phyloP scores from a whole-genome alignment of 805 yeast genomes.

The Wickerhamomyces chaumierensis region DNA sequence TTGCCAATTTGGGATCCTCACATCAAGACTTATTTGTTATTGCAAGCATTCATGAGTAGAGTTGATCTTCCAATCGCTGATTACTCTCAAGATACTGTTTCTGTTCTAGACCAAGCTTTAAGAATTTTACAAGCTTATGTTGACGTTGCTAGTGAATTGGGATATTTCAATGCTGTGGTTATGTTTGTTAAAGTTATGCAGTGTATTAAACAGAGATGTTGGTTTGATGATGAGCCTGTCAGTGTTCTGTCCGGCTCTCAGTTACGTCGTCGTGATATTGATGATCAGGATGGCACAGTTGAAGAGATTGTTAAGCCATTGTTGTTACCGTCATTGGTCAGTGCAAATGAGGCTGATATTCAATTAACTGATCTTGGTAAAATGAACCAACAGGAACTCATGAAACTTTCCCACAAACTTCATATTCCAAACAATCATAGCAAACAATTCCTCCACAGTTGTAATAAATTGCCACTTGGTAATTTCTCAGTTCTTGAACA shows the following conservation, averaged over 20 bases:
- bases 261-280: constrained; percentile 10
- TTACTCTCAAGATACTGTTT: constrained; percentile 84
- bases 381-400: constrained; percentile 20
- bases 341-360: neutral
- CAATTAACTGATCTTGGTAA: constrained; percentile 10
- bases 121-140: constrained; percentile 90
- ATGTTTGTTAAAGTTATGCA: constrained; percentile 64
- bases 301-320: constrained; percentile 2
- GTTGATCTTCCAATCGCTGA: constrained; percentile 89
- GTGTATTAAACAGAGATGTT: constrained; percentile 76
- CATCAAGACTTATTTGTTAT: constrained; percentile 66
- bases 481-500: too few relatives aligned
- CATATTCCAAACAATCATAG: too few relatives aligned
- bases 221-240: constrained; percentile 74
- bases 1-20: constrained; percentile 68
- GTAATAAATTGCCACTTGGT: too few relatives aligned
- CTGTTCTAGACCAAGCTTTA: constrained; percentile 87
- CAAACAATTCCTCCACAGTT: too few relatives aligned
- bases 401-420: constrained; percentile 29
- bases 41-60: constrained; percentile 85
- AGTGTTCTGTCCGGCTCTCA: constrained; percentile 20
- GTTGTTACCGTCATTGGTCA: neutral
- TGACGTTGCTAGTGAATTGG: constrained; percentile 81
- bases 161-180: constrained; percentile 52
- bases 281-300: constrained; percentile 11